Base-by-base conservation (phyloP, 371 early-diverging fungal species). In the Apophysomyces variabilis region DNA sequence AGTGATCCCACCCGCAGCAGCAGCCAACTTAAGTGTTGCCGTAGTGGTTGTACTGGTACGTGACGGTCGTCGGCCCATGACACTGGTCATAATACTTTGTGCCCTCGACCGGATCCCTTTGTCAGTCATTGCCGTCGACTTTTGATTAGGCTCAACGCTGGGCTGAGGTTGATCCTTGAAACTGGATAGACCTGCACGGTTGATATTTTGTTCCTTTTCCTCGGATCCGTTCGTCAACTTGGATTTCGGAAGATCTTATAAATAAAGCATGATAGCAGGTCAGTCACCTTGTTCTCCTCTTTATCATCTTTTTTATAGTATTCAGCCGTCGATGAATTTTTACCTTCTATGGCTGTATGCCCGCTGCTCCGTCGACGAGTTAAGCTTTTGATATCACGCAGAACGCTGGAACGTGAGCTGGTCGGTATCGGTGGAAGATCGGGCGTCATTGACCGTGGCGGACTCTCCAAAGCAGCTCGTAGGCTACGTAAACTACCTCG, bases 371-470 rank as follows among this genome's bases (percentile, higher is more conserved):
- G 68, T 60, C 80, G 58, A 46, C 75, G 73, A 36, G 71, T 67
- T 12, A 79, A 26, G 36, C 75, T 72, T 44, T 75, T 77, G 50
- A 76, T 62, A 18, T 79, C 80, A 14, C 69, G 72, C 26, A 79
- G 57, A 45, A 79, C 68, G 38, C 65, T 77, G 5, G 80, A 79
- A 13, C 75, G 66, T 14, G 80, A 79, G 47, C 75, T 66, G 38
- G 73, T 61, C 6, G 80, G 80, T 14, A 68, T 38, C 21, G 75
- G 71, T 36, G 74, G 73, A 1, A 50, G 54, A 56, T 62, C 64
- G 18, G 68, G 62, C 32, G 69, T 61, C 26, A 61, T 58, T 5
- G 61, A 47, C n/a, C 54, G 56, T 21, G 38, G 39, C 18, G 41
- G 44, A 21, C 54, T 50, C 21, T 50, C 54, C 9, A 50, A 21